phyloP scores from a whole-genome alignment of 345 rosid species.

The Lepidium didymum region DNA sequence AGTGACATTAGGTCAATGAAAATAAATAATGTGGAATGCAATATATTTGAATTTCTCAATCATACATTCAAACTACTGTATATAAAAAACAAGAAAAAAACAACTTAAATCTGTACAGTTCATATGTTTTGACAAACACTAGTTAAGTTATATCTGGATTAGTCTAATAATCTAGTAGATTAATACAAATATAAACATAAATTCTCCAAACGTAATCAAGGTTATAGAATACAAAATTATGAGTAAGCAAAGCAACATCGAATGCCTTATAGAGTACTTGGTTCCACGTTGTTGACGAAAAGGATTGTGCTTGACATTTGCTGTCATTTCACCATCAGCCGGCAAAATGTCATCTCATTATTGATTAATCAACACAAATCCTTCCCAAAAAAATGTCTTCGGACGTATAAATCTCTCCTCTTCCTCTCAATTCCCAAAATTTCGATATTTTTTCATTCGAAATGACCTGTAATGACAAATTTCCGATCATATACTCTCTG shows the following conservation, averaged over 20 bases:
- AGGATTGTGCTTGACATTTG: constrained; percentile 18
- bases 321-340: constrained; percentile 22
- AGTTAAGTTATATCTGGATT: neutral
- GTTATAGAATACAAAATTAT: neutral
- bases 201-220: neutral
- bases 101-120: neutral
- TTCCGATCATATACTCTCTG: neutral
- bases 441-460: neutral
- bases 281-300: constrained; percentile 23
- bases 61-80: neutral
- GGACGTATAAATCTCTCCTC: constrained; percentile 1
- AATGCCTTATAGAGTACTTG: constrained; percentile 1
- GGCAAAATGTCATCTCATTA: neutral
- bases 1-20: neutral
- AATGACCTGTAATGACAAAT: constrained; percentile 12
- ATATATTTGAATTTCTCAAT: neutral
- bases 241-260: neutral
- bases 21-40: neutral
- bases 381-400: neutral
- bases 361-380: neutral
- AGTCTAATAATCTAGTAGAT: neutral
- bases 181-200: neutral
- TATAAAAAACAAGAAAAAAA: neutral
- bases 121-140: neutral
- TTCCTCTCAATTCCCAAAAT: constrained; percentile 6